Percentiles rank a stretch among this genome's conserved stretches.
These are phyloP conservation scores for Sarcomyxa edulis DNA, from an alignment of 768 basidiomycete genomes.

Conservation along the genomic window DNA sequence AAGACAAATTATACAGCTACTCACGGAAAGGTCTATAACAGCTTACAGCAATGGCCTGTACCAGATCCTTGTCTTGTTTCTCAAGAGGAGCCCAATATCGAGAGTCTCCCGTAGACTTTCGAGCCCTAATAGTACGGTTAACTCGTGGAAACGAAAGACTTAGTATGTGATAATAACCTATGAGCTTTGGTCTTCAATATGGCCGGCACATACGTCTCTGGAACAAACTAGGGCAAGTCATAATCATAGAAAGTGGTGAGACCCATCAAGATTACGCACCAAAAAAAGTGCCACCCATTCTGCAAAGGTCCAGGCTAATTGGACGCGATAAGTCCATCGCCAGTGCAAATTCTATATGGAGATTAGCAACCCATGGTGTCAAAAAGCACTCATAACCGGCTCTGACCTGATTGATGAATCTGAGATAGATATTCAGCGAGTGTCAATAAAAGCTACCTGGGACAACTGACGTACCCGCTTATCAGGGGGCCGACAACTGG, in stretches of 20 bases:
- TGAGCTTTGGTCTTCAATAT: slow-evolving; percentile 56
- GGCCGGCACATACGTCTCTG: slow-evolving; percentile 67
- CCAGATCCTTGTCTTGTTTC: slow-evolving; percentile 35
- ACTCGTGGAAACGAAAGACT: not conserved
- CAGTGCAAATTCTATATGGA: slow-evolving; percentile 45
- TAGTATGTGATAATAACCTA: slow-evolving; percentile 26
- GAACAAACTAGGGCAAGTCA: slow-evolving; percentile 42
- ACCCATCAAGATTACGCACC: slow-evolving; percentile 25
- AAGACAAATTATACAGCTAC: slow-evolving; percentile 16
- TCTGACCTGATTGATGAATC: slow-evolving; percentile 67
- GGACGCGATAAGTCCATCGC: slow-evolving; percentile 76
- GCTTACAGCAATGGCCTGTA: slow-evolving; percentile 45
- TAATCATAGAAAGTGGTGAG: not conserved
- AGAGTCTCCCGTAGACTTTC: slow-evolving; percentile 48
- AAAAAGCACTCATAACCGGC: too few relatives aligned
- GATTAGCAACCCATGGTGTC: not conserved
- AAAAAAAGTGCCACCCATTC: slow-evolving; percentile 46
- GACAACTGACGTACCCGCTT: slow-evolving; percentile 40
- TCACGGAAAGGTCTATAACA: slow-evolving; percentile 70
- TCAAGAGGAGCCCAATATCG: slow-evolving; percentile 61
- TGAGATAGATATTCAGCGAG: slow-evolving; percentile 7
- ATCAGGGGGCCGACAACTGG: slow-evolving; percentile 54
- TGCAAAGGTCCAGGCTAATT: slow-evolving; percentile 63
- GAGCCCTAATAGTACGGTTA: slow-evolving; percentile 31
- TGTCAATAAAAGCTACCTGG: not conserved